Percentiles rank a stretch among this genome's conserved stretches.
Conservation (phyloP, 345 rosid genomes). For the Eucalyptus curtisii region DNA sequence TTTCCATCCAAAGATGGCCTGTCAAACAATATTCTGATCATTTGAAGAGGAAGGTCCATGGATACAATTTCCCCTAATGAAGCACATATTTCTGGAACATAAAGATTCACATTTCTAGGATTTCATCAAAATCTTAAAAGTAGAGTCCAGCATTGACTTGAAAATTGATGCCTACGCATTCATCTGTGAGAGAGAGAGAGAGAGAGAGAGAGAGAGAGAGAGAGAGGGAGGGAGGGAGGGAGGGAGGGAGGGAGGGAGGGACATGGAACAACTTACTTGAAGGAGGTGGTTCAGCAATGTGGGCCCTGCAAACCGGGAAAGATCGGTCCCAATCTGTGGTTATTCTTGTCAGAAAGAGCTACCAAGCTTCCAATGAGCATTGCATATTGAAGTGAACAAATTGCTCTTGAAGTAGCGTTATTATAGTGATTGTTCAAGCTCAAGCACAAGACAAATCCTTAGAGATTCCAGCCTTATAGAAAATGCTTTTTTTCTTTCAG, state of each 20-base stretch:
- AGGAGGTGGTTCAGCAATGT: constrained; percentile 68
- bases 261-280: constrained; percentile 29
- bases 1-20: not conserved
- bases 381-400: not conserved
- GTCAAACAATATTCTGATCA: not conserved
- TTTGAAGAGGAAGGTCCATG: not conserved
- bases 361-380: constrained; percentile 1
- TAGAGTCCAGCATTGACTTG: not conserved
- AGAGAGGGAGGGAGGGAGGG: too few relatives aligned
- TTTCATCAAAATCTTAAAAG: not conserved
- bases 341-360: constrained; percentile 6
- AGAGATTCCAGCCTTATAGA: not conserved
- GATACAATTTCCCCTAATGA: not conserved
- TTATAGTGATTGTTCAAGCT: not conserved
- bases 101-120: not conserved
- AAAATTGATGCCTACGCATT: not conserved
- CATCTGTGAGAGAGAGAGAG: not conserved
- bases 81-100: not conserved
- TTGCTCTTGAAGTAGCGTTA: not conserved
- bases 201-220: not conserved
- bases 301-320: constrained; percentile 88
- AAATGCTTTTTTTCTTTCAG: not conserved
- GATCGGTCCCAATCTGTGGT: constrained; percentile 68
- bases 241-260: not conserved
- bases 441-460: not conserved